Percentiles rank a stretch among this genome's conserved stretches.
These are phyloP conservation scores for Escovopsis sp. DNA, from an alignment of 2,329 filamentous ascomycete species.

Conservation along the genomic window DNA sequence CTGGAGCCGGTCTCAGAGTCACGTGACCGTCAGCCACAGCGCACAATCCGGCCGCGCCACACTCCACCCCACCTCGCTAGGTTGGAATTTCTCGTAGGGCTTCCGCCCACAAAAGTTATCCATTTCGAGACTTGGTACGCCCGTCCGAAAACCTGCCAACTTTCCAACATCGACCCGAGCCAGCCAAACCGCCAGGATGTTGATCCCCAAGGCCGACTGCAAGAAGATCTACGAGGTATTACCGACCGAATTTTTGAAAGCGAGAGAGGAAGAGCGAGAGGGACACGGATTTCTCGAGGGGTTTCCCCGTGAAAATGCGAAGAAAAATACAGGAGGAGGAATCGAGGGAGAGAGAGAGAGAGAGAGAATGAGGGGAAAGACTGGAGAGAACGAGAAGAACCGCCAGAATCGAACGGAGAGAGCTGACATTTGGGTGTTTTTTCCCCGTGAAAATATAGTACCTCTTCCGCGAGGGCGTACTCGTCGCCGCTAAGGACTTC, in stretches of 20 bases:
- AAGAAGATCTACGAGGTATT: slow-evolving; percentile 93
- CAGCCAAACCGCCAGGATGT: slow-evolving; percentile 52
- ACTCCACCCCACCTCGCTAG: slow-evolving; percentile 20
- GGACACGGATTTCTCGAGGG: not conserved
- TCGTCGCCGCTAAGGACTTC: slow-evolving; percentile 99
- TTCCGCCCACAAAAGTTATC: slow-evolving; percentile 32
- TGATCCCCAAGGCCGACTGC: slow-evolving; percentile 99
- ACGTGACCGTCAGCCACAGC: slow-evolving; percentile 19
- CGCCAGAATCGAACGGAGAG: not conserved
- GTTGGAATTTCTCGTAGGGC: slow-evolving; percentile 23
- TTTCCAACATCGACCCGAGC: slow-evolving; percentile 36
- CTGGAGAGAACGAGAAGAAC: not conserved
- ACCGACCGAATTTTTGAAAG: not conserved
- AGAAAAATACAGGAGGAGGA: too few relatives aligned
- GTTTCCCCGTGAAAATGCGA: too few relatives aligned
- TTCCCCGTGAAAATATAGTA: slow-evolving; percentile 37
- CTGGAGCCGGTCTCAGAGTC: slow-evolving; percentile 11
- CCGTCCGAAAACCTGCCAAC: slow-evolving; percentile 24
- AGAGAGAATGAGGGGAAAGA: too few relatives aligned
- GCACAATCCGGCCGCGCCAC: slow-evolving; percentile 8
- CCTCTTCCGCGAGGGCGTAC: slow-evolving; percentile 87
- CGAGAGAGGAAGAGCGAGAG: not conserved
- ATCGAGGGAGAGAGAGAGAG: too few relatives aligned
- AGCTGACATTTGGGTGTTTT: too few relatives aligned
- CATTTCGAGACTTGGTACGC: slow-evolving; percentile 26